Evolutionary conservation across 148 eudicot species (phyloP), one percentile per base, ranked within the genome.

Genomic region (Fagopyrum esculentum): DNA sequence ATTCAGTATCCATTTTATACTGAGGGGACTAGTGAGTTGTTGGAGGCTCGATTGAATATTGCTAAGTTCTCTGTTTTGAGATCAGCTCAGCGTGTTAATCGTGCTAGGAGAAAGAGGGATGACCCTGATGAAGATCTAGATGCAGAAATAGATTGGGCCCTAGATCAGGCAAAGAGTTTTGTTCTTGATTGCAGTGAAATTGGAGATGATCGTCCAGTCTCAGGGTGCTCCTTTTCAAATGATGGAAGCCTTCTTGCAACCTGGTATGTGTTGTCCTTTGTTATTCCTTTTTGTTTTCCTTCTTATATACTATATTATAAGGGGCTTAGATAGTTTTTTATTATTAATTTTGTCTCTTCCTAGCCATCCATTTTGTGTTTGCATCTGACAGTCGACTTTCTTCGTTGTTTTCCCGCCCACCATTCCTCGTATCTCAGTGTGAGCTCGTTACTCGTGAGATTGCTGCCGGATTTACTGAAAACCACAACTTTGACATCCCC

Each of bases 91-190:
- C 91, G 96, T 52, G 81, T 94, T 57, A 83, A 85, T 73, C 86
- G 86, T 55, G 97, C 97, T 16, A 90, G 80, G 86, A 90, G 96
- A 73, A 94, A 78, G 80, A 87, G 93, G 77, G 93, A 91, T 68
- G 96, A 94, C 69, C 97, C 98, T 0, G 98, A 91, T 85, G 98
- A 94, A 81, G 97, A 94, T 85, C 75, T 88, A 79, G 98, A 94
- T 75, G 90, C 95, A 9, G 98, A 94, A 85, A 77, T 88, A 6
- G 89, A 88, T 77, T 89, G 87, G 87, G 88, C 91, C 64, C 75
- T 94, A 83, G 84, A 81, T 72, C 95, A 89, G 81, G 96, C 98
- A 5, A 85, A 75, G 69, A 84, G 83, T 74, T 83, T 90, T 63
- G 87, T 45, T 60, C 84, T 94, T 69, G 90, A 88, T 83, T 86